Conservation (phyloP, 129 eudicot genomes). For the Sambucus nigra region DNA sequence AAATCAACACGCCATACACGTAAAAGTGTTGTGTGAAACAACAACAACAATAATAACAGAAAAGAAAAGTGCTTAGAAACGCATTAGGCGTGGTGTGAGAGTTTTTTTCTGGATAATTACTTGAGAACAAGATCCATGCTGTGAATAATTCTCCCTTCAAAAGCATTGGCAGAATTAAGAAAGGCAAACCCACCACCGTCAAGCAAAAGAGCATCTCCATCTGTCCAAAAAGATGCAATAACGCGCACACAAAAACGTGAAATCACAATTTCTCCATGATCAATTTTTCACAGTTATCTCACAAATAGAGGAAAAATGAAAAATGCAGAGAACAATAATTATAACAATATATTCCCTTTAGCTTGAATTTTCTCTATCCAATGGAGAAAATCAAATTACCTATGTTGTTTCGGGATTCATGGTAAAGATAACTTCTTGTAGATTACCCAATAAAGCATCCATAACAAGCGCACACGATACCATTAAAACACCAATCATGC, state of each 20-base stretch:
- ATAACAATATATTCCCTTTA: no score
- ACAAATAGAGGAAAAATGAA: neutral
- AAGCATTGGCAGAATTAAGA: constrained; percentile 94
- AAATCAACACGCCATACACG: constrained; percentile 62
- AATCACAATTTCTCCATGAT: constrained; percentile 5
- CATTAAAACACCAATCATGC: constrained; percentile 83
- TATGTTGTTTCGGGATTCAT: constrained; percentile 87
- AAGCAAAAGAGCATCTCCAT: constrained; percentile 98
- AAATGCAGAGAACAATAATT: neutral
- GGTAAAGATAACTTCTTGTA: constrained; percentile 92
- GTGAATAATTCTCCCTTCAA: constrained; percentile 73
- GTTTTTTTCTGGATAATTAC: constrained; percentile 18
- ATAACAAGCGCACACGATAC: constrained; percentile 76
- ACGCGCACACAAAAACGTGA: neutral
- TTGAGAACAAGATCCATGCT: constrained; percentile 91
- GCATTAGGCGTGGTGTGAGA: neutral
- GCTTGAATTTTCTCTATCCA: no score
- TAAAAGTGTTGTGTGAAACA: constrained; percentile 66
- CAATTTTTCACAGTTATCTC: neutral
- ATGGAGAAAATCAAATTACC: constrained; percentile 33
- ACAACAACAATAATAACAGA: constrained; percentile 16
- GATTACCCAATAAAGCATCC: constrained; percentile 85
- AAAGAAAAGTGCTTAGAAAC: constrained; percentile 1
- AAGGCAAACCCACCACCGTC: constrained; percentile 85
- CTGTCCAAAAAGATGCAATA: constrained; percentile 21